Conservation (phyloP, 352 stramenopile genomes). For the Phytopythium montanum region DNA sequence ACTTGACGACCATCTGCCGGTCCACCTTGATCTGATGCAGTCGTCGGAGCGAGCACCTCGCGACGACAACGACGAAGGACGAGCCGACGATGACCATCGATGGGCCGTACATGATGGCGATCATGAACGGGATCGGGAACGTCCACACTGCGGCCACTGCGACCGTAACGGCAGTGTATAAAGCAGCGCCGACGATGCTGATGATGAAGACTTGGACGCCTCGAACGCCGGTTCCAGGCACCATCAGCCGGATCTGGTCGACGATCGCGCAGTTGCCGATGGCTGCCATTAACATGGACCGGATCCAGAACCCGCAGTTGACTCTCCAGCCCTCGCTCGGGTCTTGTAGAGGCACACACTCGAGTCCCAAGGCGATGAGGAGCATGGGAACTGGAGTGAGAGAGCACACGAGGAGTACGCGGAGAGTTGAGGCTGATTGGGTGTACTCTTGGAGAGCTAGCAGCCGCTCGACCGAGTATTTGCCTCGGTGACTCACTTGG, state of each 20-base stretch:
- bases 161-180: constrained; percentile 6
- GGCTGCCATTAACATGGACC: constrained; percentile 3
- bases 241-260: constrained; percentile 7
- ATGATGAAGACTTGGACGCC: constrained; percentile 6
- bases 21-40: background rate
- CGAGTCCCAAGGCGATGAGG: constrained; percentile 11
- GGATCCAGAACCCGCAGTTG: constrained; percentile 23
- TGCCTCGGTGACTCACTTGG: constrained; percentile 23
- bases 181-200: constrained; percentile 1
- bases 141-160: constrained; percentile 4
- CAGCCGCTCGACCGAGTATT: constrained; percentile 23
- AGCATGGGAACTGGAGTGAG: constrained; percentile 17
- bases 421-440: constrained; percentile 9
- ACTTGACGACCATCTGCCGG: constrained; percentile 7
- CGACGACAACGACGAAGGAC: background rate
- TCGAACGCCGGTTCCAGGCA: constrained; percentile 7
- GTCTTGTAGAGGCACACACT: constrained; percentile 13
- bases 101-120: constrained; percentile 2
- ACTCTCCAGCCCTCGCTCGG: constrained; percentile 12
- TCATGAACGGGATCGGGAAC: constrained; percentile 26
- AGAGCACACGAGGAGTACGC: constrained; percentile 12
- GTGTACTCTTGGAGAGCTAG: constrained; percentile 23
- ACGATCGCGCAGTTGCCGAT: constrained; percentile 1
- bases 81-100: constrained; percentile 3
- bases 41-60: background rate